Base-by-base conservation (phyloP, 257 asterid genomes). In the Jaltomata sinuosa region DNA sequence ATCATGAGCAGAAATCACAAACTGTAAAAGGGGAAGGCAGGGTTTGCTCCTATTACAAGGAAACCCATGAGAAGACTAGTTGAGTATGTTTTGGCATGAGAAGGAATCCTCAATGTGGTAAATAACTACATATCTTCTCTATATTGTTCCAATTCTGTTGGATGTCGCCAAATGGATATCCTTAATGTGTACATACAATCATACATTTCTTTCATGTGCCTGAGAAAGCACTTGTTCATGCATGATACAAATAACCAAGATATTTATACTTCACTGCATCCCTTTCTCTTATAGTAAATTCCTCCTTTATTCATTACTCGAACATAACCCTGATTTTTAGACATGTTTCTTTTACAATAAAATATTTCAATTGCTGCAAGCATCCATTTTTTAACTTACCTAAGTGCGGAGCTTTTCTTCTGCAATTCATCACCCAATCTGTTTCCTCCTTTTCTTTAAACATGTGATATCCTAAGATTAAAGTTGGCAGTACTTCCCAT, bases 1-100 rank as follows among this genome's bases (percentile, higher is more conserved):
- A 84, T 82, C 81, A 87, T 86, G 86, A 86, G 62, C 62, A 83
- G 83, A 74, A 8, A 84, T 32, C 29, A 29, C 45, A 42, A 79
- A 14, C 49, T 52, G 42, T 45, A 54, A 76, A 49, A 34, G 25
- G 62, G 55, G 15, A 81, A 55, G 38, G 38, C 27, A 81, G 4
- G 6, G 40, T 15, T 57, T 61, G 25, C 72, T 54, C 38, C 55
- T 81, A 32, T 19, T n/a, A 25, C 54, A 55, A 45, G 50, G 79
- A 85, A 80, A 49, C 81, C 49, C 32, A 0, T 19, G 36, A 52
- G 64, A 82, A 62, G 76, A 22, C 59, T 31, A 50, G 19, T 16
- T 67, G 47, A 42, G 54, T 7, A 67, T 11, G 10, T 31, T 67
- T 83, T 67, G 52, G 53, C 67, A 67, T 45, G 62, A 67, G 62